Percentiles rank a stretch among this genome's conserved stretches.
Evolutionary conservation across 2,329 filamentous ascomycete genomes (phyloP).

Genomic region (Diaporthe citrichinensis): DNA sequence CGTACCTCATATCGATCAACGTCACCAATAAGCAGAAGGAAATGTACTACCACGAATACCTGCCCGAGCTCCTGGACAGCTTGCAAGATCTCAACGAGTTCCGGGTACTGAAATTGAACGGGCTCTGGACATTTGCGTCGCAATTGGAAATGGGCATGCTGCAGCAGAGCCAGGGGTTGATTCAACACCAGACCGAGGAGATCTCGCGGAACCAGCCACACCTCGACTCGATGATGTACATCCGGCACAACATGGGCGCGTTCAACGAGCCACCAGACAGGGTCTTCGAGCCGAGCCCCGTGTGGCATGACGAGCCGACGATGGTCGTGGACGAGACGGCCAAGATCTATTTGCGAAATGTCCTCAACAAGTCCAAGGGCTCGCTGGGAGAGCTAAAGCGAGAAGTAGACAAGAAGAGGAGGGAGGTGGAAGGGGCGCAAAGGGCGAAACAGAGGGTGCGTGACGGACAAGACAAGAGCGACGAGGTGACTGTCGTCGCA

Average conservation of each 20-base stretch:
- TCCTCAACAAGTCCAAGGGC: slow-evolving; percentile 90
- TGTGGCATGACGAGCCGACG: slow-evolving; percentile 93
- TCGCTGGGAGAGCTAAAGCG: slow-evolving; percentile 84
- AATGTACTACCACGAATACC: slow-evolving; percentile 96
- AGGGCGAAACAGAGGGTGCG: slow-evolving; percentile 81
- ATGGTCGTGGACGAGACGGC: slow-evolving; percentile 91
- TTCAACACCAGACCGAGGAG: slow-evolving; percentile 82
- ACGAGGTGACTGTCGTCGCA: slow-evolving; percentile 87
- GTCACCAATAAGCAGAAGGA: slow-evolving; percentile 98
- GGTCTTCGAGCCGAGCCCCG: slow-evolving; percentile 91
- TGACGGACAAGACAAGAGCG: slow-evolving; percentile 88
- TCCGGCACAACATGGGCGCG: slow-evolving; percentile 86
- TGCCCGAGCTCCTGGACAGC: slow-evolving; percentile 93
- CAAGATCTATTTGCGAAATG: slow-evolving; percentile 91
- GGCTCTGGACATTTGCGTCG: slow-evolving; percentile 85
- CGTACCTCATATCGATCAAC: slow-evolving; percentile 96
- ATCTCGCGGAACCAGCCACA: slow-evolving; percentile 90
- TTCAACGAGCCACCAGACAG: slow-evolving; percentile 91
- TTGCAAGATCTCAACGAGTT: slow-evolving; percentile 95
- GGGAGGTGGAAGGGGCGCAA: slow-evolving; percentile 86
- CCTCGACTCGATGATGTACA: slow-evolving; percentile 98
- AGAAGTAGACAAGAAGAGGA: slow-evolving; percentile 87
- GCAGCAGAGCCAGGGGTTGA: slow-evolving; percentile 77
- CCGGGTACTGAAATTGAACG: slow-evolving; percentile 85
- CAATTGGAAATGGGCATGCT: slow-evolving; percentile 86